These are phyloP conservation scores for Candida succiphila DNA, from an alignment of 805 yeast genomes.

Conservation along the genomic window DNA sequence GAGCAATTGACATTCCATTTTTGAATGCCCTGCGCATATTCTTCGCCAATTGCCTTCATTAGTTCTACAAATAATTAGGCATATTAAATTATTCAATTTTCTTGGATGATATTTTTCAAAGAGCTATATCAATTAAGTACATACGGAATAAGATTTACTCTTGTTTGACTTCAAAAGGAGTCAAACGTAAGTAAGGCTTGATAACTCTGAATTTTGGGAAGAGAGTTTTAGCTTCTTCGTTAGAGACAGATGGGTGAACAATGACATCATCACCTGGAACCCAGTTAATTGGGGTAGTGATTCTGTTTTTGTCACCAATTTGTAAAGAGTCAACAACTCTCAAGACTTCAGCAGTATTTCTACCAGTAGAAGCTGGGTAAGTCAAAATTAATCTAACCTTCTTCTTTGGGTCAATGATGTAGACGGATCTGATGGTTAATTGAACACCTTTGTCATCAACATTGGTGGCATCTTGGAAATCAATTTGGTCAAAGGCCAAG, in stretches of 20 bases:
- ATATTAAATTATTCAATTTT: too few species aligned
- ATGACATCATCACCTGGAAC: conserved; percentile 65
- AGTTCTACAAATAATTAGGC: too few species aligned
- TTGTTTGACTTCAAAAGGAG: conserved; percentile 22
- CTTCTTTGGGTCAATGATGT: conserved; percentile 59
- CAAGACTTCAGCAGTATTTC: conserved; percentile 68
- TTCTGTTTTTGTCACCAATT: conserved; percentile 47
- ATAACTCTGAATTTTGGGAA: conserved; percentile 54
- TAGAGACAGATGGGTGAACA: conserved; percentile 55
- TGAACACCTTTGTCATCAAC: conserved; percentile 56
- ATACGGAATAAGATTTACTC: too few species aligned
- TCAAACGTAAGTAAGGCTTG: conserved; percentile 56
- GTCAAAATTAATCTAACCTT: conserved; percentile 52
- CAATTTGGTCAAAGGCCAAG: conserved; percentile 57
- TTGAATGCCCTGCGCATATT: too few species aligned
- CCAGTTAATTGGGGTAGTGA: conserved; percentile 67
- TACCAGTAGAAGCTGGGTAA: conserved; percentile 67
- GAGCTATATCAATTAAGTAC: too few species aligned
- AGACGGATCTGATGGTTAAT: conserved; percentile 62
- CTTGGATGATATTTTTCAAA: too few species aligned
- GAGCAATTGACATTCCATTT: too few species aligned
- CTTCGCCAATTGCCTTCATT: too few species aligned
- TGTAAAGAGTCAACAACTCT: conserved; percentile 65
- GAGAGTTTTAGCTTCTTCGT: conserved; percentile 47
- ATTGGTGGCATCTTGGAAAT: conserved; percentile 58